Base-by-base conservation (phyloP, 2,329 filamentous ascomycete species). In the Pezicula rhizophila region DNA sequence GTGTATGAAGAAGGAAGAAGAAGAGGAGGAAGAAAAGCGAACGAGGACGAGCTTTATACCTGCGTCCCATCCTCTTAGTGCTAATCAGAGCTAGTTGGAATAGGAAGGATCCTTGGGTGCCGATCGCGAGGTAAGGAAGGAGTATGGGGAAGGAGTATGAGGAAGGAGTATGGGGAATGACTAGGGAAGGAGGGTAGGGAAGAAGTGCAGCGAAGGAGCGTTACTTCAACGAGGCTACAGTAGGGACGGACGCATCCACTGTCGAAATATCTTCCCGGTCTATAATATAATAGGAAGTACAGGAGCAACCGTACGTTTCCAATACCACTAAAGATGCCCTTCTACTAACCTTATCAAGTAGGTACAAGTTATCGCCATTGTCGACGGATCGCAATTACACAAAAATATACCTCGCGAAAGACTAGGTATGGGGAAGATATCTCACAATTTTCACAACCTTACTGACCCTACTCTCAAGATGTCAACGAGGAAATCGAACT, bases 21-120 rank as follows among this genome's bases (percentile, higher is more conserved):
- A 42, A 42, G 40, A 42, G 25, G 40, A 42, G 40, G 20, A 42
- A 42, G 23, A 42, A 42, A 42, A 42, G 40, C 5, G 8, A 28
- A 42, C 40, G 18, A 42, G 40, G 40, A 42, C 11, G 20, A 20
- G 40, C 18, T 42, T 42, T 42, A 26, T 42, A 42, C 40, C 40
- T 42, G 18, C 40, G 25, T 15, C 12, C 18, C 23, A 42, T 42
- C 40, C 20, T 42, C 8, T 42, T 42, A 5, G 12, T 42, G 18
- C 40, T 42, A 42, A 42, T 42, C 11, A 15, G 40, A 42, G 40
- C 40, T 42, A 42, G 20, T 42, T 28, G 40, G 23, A 28, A 42
- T 42, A 42, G 18, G 40, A 42, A 42, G 23, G 40, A 42, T 42
- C n/a, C 20, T 42, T 42, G 40, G 40, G 40, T 31, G 20, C 20